Percentiles rank a stretch among this genome's conserved stretches.
Evolutionary conservation across 2,329 filamentous ascomycete species (phyloP).

Genomic region (Hymenoscyphus scutula): DNA sequence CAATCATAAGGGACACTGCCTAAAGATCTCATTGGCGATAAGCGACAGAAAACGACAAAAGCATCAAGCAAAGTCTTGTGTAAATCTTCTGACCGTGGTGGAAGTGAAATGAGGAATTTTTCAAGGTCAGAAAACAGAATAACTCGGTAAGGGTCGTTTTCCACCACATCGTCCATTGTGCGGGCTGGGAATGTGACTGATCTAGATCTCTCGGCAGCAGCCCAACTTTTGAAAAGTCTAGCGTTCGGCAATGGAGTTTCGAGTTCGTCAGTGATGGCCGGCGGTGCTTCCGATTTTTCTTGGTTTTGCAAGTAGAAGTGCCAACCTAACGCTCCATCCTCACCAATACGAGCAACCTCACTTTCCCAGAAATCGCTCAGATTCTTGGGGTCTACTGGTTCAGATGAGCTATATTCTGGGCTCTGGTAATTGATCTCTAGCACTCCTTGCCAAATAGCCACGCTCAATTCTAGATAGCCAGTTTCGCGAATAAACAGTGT

Average conservation of each 20-base stretch:
- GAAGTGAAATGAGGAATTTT: constrained; percentile 56
- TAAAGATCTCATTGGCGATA: constrained; percentile 50
- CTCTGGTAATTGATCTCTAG: constrained; percentile 69
- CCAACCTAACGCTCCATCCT: constrained; percentile 71
- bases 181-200: constrained; percentile 64
- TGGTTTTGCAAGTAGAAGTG: constrained; percentile 43
- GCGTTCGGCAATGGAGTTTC: constrained; percentile 19
- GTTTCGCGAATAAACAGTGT: constrained; percentile 72
- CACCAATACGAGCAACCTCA: constrained; percentile 76
- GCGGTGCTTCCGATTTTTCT: constrained; percentile 22
- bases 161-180: constrained; percentile 68
- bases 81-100: constrained; percentile 39
- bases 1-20: constrained; percentile 32
- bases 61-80: constrained; percentile 59
- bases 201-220: constrained; percentile 51
- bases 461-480: constrained; percentile 74
- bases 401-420: constrained; percentile 40
- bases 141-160: constrained; percentile 80
- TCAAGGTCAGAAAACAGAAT: constrained; percentile 77
- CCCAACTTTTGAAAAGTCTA: constrained; percentile 44
- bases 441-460: constrained; percentile 79
- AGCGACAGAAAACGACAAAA: constrained; percentile 65
- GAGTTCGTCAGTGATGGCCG: constrained; percentile 24
- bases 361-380: constrained; percentile 85
- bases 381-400: constrained; percentile 28